Conservation (phyloP, 1,284 basidiomycete species). For the Ustilago tritici region DNA sequence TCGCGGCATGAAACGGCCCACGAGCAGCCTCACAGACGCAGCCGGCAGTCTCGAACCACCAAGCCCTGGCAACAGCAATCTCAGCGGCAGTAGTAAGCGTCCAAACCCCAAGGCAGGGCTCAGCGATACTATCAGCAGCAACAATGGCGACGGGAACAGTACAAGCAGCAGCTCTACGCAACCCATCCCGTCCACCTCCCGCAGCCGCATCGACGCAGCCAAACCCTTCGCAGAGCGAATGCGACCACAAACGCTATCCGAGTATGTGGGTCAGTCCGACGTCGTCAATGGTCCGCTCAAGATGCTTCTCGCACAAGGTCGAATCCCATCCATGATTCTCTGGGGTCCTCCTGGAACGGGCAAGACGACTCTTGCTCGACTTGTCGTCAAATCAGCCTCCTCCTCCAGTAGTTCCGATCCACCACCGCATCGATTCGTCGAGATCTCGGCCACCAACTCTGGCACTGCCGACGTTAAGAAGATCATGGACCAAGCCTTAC, state of each 20-base stretch:
- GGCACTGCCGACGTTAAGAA: constrained; percentile 83
- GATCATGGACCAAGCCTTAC: constrained; percentile 84
- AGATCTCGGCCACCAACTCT: constrained; percentile 72
- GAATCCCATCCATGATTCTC: constrained; percentile 63
- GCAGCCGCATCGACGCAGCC: constrained; percentile 46
- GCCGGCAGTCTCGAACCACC: no score
- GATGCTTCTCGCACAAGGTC: constrained; percentile 56
- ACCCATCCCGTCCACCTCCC: constrained; percentile 22
- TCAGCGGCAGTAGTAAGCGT: constrained; percentile 10
- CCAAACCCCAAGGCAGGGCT: neutral
- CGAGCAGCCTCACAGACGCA: neutral
- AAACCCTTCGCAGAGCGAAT: constrained; percentile 66
- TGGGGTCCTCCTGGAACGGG: constrained; percentile 72
- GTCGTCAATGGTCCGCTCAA: constrained; percentile 61
- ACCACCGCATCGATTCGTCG: constrained; percentile 58
- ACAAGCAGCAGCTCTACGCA: neutral
- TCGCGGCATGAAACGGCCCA: constrained; percentile 19
- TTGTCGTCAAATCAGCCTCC: constrained; percentile 77
- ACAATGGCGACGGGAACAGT: neutral
- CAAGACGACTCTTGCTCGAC: constrained; percentile 82
- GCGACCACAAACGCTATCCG: constrained; percentile 59
- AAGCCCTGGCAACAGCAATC: no score
- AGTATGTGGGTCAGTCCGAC: constrained; percentile 62
- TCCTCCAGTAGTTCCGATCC: constrained; percentile 77
- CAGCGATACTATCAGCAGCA: neutral